phyloP scores from a whole-genome alignment of 2,329 filamentous ascomycete genomes.

The Apiospora aurea region DNA sequence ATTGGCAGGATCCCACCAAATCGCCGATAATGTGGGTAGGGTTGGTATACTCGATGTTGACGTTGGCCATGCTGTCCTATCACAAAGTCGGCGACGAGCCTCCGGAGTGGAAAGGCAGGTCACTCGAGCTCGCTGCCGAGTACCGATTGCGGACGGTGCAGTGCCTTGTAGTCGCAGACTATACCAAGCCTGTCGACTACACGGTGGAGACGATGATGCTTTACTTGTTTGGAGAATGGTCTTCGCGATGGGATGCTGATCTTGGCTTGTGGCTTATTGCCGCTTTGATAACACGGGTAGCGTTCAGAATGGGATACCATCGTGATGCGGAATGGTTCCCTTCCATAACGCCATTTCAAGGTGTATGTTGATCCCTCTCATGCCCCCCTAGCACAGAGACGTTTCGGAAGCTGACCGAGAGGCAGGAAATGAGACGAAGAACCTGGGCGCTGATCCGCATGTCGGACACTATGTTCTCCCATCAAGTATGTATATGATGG shows the following conservation, averaged over 20 bases:
- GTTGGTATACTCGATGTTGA: slow-evolving; percentile 77
- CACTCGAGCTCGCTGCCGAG: slow-evolving; percentile 64
- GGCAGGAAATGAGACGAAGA: slow-evolving; percentile 72
- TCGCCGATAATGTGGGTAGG: slow-evolving; percentile 81
- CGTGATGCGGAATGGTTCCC: slow-evolving; percentile 79
- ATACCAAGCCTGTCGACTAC: slow-evolving; percentile 76
- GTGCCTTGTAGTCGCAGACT: slow-evolving; percentile 77
- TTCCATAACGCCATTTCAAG: slow-evolving; percentile 75
- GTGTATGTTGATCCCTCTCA: slow-evolving; percentile 50
- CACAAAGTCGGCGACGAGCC: slow-evolving; percentile 82
- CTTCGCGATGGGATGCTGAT: slow-evolving; percentile 76
- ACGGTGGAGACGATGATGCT: slow-evolving; percentile 81
- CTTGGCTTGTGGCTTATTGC: slow-evolving; percentile 68
- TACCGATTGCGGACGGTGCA: slow-evolving; percentile 79
- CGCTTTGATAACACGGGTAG: slow-evolving; percentile 62
- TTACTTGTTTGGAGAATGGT: slow-evolving; percentile 79
- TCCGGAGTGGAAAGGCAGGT: slow-evolving; percentile 75
- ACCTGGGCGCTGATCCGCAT: slow-evolving; percentile 76
- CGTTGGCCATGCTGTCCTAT: slow-evolving; percentile 80
- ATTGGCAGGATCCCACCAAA: slow-evolving; percentile 77
- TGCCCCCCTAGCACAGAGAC: not conserved
- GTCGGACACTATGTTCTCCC: slow-evolving; percentile 79
- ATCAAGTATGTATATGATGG: slow-evolving; percentile 60
- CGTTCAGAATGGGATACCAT: slow-evolving; percentile 78
- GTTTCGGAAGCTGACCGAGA: slow-evolving; percentile 25